Percentiles rank a stretch among this genome's conserved stretches.
Conservation (phyloP, 495 filamentous ascomycete genomes). For the Talaromyces adpressus region DNA sequence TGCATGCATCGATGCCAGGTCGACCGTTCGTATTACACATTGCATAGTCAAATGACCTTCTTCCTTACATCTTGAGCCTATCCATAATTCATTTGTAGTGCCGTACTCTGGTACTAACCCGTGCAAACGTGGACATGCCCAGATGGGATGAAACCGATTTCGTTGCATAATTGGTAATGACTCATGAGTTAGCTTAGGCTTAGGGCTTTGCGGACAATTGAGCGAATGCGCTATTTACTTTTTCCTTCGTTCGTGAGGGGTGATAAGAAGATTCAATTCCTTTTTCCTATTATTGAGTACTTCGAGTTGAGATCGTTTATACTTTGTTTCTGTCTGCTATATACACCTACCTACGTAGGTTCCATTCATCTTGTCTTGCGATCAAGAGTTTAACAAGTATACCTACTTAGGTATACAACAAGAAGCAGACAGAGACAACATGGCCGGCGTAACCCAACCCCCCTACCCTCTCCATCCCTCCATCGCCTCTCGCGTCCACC, state of each 20-base stretch:
- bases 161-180: neutral
- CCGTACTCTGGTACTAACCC: neutral
- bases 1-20: neutral
- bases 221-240: neutral
- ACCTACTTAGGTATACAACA: neutral
- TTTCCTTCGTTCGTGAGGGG: neutral
- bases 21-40: neutral
- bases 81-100: neutral
- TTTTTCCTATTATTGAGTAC: no score
- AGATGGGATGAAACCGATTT: neutral
- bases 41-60: neutral
- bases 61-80: neutral
- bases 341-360: no score
- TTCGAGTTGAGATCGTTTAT: neutral
- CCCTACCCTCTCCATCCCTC: constrained; percentile 51
- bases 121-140: neutral
- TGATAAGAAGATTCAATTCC: neutral
- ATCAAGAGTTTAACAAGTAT: no score
- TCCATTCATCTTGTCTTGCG: no score
- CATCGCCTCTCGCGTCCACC: constrained; percentile 36
- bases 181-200: no score
- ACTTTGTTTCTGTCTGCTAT: neutral
- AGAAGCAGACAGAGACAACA: constrained; percentile 8
- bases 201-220: neutral
- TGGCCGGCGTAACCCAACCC: constrained; percentile 31